These are phyloP conservation scores for Myrica gale DNA, from an alignment of 306 rosid genomes.

Conservation along the genomic window DNA sequence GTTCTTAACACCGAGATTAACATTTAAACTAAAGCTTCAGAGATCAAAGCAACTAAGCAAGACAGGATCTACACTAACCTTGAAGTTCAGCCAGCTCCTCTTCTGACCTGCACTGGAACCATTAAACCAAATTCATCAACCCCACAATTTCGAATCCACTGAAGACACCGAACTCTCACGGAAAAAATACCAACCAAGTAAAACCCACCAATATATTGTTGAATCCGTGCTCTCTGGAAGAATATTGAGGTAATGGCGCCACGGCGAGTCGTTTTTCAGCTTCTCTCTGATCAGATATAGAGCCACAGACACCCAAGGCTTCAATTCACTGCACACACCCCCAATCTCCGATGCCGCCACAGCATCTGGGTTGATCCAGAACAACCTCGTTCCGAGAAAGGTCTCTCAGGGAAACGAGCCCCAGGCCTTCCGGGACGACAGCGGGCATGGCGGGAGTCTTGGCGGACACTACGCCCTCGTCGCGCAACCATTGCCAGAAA, in stretches of 20 bases:
- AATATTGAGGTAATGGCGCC: slow-evolving; percentile 70
- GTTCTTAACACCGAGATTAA: background rate
- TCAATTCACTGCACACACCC: slow-evolving; percentile 63
- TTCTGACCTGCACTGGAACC: slow-evolving; percentile 99
- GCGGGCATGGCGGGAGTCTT: slow-evolving; percentile 81
- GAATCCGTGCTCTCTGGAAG: slow-evolving; percentile 78
- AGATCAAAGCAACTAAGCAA: slow-evolving; percentile 1
- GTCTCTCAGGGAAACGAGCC: slow-evolving; percentile 62
- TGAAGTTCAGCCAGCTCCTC: slow-evolving; percentile 86
- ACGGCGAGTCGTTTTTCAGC: slow-evolving; percentile 52
- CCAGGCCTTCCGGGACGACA: slow-evolving; percentile 73
- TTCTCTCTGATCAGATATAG: slow-evolving; percentile 71
- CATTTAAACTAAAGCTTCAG: too few species aligned
- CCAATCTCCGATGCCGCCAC: slow-evolving; percentile 87
- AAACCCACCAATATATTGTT: slow-evolving; percentile 86
- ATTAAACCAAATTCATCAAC: slow-evolving; percentile 51
- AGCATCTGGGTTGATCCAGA: slow-evolving; percentile 92
- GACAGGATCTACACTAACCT: slow-evolving; percentile 52
- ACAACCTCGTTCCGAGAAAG: slow-evolving; percentile 74
- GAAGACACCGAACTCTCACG: slow-evolving; percentile 11
- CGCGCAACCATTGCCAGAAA: slow-evolving; percentile 85
- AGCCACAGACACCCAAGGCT: slow-evolving; percentile 88
- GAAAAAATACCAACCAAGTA: background rate
- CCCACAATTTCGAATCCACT: slow-evolving; percentile 32
- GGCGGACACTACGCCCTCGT: slow-evolving; percentile 70